These are phyloP conservation scores for Penicillium pulvis DNA, from an alignment of 495 filamentous ascomycete genomes.

Conservation along the genomic window DNA sequence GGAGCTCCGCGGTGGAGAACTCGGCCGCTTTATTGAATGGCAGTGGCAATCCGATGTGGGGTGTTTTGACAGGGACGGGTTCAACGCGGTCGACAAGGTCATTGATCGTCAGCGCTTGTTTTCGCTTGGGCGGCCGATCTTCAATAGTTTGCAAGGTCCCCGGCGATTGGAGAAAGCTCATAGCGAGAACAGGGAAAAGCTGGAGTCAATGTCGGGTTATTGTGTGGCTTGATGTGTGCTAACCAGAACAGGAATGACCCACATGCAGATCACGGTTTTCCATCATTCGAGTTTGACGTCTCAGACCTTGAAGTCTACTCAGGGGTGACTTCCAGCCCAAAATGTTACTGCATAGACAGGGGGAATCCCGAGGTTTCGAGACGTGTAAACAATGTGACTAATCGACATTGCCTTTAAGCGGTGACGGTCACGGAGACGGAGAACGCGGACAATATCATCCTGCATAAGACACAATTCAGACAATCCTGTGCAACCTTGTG, in stretches of 20 bases:
- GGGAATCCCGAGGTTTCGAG: no score
- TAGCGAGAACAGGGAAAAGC: neutral
- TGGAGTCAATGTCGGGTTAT: neutral
- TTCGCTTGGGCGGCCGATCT: neutral
- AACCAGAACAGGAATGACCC: neutral
- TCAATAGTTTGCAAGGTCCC: neutral
- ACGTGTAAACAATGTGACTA: neutral
- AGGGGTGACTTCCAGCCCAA: neutral
- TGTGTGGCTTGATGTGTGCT: neutral
- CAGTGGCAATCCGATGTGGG: constrained; percentile 9
- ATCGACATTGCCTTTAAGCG: neutral
- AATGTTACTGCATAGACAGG: no score
- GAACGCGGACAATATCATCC: constrained; percentile 2
- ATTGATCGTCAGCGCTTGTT: neutral
- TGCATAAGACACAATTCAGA: neutral
- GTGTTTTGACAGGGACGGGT: constrained; percentile 9
- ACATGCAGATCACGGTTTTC: neutral
- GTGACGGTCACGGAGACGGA: neutral
- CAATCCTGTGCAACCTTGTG: neutral
- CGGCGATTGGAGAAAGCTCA: neutral
- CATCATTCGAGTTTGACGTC: neutral
- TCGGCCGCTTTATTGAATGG: constrained; percentile 15
- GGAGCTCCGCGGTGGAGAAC: neutral
- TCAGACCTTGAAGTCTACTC: neutral
- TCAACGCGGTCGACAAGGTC: constrained; percentile 4